Conservation (phyloP, 2,329 filamentous ascomycete genomes). For the Colletotrichum cordylinicola region DNA sequence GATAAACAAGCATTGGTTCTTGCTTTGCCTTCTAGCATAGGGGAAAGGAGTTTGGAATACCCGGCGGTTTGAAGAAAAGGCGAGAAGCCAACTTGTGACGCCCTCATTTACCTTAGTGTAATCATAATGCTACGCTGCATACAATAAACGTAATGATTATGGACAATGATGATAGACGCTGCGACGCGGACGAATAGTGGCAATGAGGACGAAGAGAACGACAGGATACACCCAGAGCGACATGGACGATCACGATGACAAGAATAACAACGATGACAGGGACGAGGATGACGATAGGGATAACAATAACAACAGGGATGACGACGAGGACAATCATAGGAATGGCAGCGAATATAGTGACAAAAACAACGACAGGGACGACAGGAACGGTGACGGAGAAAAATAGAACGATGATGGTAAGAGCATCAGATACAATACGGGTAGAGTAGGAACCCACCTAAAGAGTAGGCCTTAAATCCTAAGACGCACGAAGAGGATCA, state of each 20-base stretch:
- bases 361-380: too few species aligned
- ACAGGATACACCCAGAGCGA: too few species aligned
- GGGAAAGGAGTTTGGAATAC: not conserved
- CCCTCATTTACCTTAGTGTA: not conserved
- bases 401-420: too few species aligned
- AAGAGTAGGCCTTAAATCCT: accelerated
- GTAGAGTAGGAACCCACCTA: accelerated
- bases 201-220: too few species aligned
- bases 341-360: too few species aligned
- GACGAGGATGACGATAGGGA: too few species aligned
- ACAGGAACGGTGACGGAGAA: too few species aligned
- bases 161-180: not conserved
- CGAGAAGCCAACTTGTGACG: not conserved
- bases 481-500: accelerated
- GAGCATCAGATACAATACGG: too few species aligned
- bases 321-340: too few species aligned
- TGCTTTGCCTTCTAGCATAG: not conserved
- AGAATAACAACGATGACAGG: too few species aligned
- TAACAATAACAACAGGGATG: too few species aligned
- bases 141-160: not conserved
- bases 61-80: not conserved
- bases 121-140: not conserved
- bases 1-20: not conserved
- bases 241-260: too few species aligned
- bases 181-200: not conserved